Evolutionary conservation across 352 stramenopile genomes (phyloP), one percentile per base, ranked within the genome.

Genomic region (Aphanomyces stellatus): DNA sequence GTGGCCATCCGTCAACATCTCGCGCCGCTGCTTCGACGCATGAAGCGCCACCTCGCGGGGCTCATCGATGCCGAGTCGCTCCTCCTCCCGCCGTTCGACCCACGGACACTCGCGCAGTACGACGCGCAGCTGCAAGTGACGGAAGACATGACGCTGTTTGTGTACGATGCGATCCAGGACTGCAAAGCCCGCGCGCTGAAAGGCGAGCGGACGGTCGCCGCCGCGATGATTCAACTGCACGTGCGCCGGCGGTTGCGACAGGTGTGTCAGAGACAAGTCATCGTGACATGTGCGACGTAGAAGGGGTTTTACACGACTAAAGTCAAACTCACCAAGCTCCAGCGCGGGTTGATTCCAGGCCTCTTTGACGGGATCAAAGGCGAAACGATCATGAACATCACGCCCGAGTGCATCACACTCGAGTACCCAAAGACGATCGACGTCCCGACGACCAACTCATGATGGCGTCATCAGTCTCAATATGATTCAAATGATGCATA

Each of bases 371-470:
- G 53, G 15, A 7, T 62, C 22, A 25, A 35, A 11, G 34, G 19
- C n/a, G 53, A 62, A 35, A 41, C 53, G 11, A 35, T 43, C 53
- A 41, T 62, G 53, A 62, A 17, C 7, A 46, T 62, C 10, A 27
- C 25, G 13, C 6, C 53, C 0, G 53, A 31, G 25, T 4, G n/a
- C 28, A 62, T 62, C 53, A 46, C 34, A 6, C 22, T 62, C n/a
- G 53, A 62, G 24, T 62, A 62, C 24, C 53, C 53, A 4, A 41
- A 43, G n/a, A 28, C 53, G 15, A 22, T 65, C 34, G 27, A 65
- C 4, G 17, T 8, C 10, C 48, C 63, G 51, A n/a, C n/a, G n/a
- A n/a, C n/a, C n/a, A n/a, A n/a, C n/a, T n/a, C n/a, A n/a, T n/a
- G n/a, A n/a, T n/a, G n/a, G n/a, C n/a, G n/a, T n/a, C n/a, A n/a